Conservation (phyloP, 495 filamentous ascomycete species). For the Hypoxylon trugodes region DNA sequence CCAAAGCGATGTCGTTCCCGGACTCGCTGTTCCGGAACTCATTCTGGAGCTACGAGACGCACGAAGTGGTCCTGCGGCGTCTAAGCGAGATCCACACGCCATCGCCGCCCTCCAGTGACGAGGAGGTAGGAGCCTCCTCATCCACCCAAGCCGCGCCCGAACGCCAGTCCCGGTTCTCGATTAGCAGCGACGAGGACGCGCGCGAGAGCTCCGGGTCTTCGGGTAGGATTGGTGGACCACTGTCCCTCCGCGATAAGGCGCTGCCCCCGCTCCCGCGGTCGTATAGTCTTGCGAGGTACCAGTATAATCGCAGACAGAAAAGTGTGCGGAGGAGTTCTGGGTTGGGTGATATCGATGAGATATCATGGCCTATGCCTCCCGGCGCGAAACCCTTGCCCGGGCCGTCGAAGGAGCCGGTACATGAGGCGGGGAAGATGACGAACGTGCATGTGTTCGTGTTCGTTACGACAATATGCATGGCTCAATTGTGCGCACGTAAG, state of each 20-base stretch:
- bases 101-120: background rate
- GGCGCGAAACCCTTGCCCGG: constrained; percentile 4
- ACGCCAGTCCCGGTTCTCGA: constrained; percentile 33
- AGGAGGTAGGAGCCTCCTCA: no score
- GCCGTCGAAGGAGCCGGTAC: background rate
- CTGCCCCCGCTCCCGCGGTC: constrained; percentile 26
- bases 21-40: constrained; percentile 33
- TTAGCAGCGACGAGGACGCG: constrained; percentile 31
- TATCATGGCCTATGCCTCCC: constrained; percentile 33
- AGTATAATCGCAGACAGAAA: constrained; percentile 21
- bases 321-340: constrained; percentile 20
- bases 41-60: constrained; percentile 34
- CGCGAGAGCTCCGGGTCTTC: constrained; percentile 16
- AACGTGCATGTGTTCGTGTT: constrained; percentile 18
- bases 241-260: constrained; percentile 11
- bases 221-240: constrained; percentile 2
- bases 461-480: constrained; percentile 40
- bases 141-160: no score
- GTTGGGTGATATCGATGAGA: constrained; percentile 23
- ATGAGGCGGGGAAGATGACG: constrained; percentile 15
- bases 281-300: constrained; percentile 7
- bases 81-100: constrained; percentile 17
- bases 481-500: constrained; percentile 44
- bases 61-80: constrained; percentile 24
- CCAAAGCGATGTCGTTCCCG: constrained; percentile 25